A percentile compares a stretch with the other conserved stretches of the same genome.
Evolutionary conservation across 306 rosid species (phyloP).

Genomic region (Quercus ilex): DNA sequence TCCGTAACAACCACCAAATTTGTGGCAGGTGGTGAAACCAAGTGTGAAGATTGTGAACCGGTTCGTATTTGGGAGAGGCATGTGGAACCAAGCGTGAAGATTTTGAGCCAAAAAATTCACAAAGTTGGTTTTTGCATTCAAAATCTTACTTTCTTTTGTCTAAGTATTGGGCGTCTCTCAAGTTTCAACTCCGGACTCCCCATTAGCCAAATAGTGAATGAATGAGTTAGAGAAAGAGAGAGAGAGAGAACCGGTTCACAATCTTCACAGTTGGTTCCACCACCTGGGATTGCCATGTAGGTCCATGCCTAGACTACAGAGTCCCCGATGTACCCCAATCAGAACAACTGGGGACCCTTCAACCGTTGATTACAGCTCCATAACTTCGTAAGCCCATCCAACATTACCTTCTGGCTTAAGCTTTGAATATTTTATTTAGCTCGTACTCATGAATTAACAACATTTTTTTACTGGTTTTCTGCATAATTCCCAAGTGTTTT

Average conservation of each 20-base stretch:
- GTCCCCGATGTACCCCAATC: not conserved
- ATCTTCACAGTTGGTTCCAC: too few relatives aligned
- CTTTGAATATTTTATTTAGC: not conserved
- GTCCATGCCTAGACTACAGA: not conserved
- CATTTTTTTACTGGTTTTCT: not conserved
- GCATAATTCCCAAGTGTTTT: slow-evolving; percentile 17
- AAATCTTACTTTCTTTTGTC: too few relatives aligned
- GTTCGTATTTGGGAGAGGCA: too few relatives aligned
- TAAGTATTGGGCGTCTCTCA: too few relatives aligned
- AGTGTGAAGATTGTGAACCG: too few relatives aligned
- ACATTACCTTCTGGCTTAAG: not conserved
- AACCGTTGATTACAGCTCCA: slow-evolving; percentile 36
- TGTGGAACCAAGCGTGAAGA: too few relatives aligned
- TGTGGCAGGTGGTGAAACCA: not conserved
- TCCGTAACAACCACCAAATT: slow-evolving; percentile 12
- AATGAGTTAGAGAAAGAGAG: too few relatives aligned
- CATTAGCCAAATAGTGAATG: too few relatives aligned
- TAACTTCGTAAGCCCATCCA: slow-evolving; percentile 24
- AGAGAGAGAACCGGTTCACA: too few relatives aligned
- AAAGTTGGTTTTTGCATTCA: too few relatives aligned
- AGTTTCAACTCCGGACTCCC: too few relatives aligned
- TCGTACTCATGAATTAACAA: not conserved
- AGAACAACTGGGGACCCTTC: slow-evolving; percentile 18
- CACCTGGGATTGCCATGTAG: not conserved
- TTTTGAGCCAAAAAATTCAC: too few relatives aligned